Evolutionary conservation across 805 yeast genomes (phyloP).

Genomic region (Zygosaccharomyces lentus): DNA sequence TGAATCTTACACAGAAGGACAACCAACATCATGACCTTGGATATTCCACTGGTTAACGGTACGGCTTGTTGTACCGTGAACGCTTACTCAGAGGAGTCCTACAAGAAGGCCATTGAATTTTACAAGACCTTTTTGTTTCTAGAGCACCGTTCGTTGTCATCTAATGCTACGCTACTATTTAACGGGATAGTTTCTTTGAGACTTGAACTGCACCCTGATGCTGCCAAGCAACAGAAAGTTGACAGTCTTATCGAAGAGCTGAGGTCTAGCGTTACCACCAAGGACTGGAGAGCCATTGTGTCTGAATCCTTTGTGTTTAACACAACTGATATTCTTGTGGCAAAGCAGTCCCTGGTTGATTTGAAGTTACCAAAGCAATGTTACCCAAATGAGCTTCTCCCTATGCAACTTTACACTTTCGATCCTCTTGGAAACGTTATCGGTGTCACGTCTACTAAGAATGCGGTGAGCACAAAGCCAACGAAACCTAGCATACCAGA

Average conservation of each 20-base stretch:
- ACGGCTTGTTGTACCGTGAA: conserved; percentile 47
- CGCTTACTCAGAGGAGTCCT: conserved; percentile 47
- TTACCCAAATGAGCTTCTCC: conserved; percentile 65
- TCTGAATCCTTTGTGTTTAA: conserved; percentile 35
- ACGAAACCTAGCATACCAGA: conserved; percentile 14
- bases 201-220: conserved; percentile 26
- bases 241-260: conserved; percentile 9
- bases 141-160: conserved; percentile 12
- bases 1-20: conserved; percentile 5
- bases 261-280: conserved; percentile 13
- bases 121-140: conserved; percentile 35
- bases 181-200: conserved; percentile 28
- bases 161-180: conserved; percentile 12
- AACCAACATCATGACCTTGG: conserved; percentile 17
- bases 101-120: conserved; percentile 48
- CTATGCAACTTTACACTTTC: conserved; percentile 64
- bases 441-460: conserved; percentile 63
- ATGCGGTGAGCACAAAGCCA: conserved; percentile 47
- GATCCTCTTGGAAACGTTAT: conserved; percentile 79
- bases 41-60: conserved; percentile 43
- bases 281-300: conserved; percentile 48
- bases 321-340: conserved; percentile 25
- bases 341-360: conserved; percentile 24
- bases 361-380: conserved; percentile 44
- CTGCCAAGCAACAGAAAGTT: conserved; percentile 9